phyloP scores from a whole-genome alignment of 768 basidiomycete species.

The Candolleomyces efflorescens region DNA sequence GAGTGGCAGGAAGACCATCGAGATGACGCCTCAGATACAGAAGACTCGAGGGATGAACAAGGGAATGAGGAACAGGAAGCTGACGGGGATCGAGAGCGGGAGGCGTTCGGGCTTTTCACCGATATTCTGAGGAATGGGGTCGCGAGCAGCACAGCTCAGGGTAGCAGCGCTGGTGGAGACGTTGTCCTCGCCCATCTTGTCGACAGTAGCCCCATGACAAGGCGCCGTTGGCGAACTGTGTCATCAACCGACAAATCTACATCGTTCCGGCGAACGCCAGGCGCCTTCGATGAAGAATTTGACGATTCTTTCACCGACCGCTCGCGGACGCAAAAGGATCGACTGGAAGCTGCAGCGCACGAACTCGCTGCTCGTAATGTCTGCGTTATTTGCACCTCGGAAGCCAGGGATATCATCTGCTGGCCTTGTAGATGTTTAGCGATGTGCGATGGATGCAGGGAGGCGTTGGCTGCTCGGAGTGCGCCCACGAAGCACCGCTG shows the following conservation, averaged over 20 bases:
- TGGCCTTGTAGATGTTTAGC: constrained; percentile 81
- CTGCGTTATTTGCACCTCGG: constrained; percentile 73
- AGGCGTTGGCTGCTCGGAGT: constrained; percentile 52
- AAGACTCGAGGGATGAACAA: constrained; percentile 13
- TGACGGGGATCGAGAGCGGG: constrained; percentile 13
- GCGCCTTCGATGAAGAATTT: constrained; percentile 12
- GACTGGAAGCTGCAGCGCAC: constrained; percentile 7
- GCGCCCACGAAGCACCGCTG: constrained; percentile 57
- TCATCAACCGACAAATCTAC: not conserved
- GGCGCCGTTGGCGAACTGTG: constrained; percentile 7
- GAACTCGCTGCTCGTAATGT: constrained; percentile 21
- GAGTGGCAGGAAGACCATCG: constrained; percentile 10
- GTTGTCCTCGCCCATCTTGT: constrained; percentile 21
- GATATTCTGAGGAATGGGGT: constrained; percentile 40
- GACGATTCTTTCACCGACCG: constrained; percentile 17
- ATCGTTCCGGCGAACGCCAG: constrained; percentile 11
- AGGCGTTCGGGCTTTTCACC: constrained; percentile 42
- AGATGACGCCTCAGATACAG: constrained; percentile 25
- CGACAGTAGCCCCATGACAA: constrained; percentile 24
- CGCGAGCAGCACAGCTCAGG: constrained; percentile 9
- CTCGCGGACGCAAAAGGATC: not conserved
- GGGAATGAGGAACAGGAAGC: constrained; percentile 23
- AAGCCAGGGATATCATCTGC: constrained; percentile 67
- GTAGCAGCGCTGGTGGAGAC: constrained; percentile 14
- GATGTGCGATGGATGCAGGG: constrained; percentile 63